Evolutionary conservation across 306 rosid genomes (phyloP).

Genomic region (Parietaria judaica): DNA sequence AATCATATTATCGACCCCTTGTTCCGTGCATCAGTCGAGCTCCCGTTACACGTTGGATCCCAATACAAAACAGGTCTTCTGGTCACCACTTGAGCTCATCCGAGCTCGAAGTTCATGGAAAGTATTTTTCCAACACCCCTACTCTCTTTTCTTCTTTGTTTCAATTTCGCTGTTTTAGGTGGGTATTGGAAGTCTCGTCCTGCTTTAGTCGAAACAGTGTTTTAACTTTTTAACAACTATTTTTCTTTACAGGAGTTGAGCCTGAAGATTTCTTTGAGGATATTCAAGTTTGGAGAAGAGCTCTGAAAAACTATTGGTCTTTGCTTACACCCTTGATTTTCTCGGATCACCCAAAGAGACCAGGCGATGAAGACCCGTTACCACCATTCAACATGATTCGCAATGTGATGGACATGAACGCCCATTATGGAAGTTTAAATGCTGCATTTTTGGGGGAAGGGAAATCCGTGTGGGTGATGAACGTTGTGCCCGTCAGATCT

Average conservation of each 20-base stretch:
- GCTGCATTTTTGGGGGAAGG: constrained; percentile 80
- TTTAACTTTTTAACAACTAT: neutral
- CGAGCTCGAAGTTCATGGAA: constrained; percentile 88
- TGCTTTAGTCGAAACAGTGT: no score
- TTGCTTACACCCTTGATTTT: constrained; percentile 91
- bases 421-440: constrained; percentile 82
- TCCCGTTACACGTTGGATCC: constrained; percentile 70
- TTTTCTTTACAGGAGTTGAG: constrained; percentile 63
- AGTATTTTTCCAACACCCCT: constrained; percentile 36
- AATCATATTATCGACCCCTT: constrained; percentile 69
- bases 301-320: constrained; percentile 82
- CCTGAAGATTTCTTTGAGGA: constrained; percentile 84
- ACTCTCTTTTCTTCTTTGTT: neutral
- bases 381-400: constrained; percentile 98
- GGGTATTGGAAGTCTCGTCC: no score
- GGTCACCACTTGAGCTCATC: constrained; percentile 46
- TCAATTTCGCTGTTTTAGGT: neutral
- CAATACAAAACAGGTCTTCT: constrained; percentile 76
- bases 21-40: constrained; percentile 82
- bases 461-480: constrained; percentile 97
- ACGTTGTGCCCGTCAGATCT: constrained; percentile 73
- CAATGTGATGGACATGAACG: constrained; percentile 93
- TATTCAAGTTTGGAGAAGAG: constrained; percentile 59
- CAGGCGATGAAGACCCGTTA: constrained; percentile 98
- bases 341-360: constrained; percentile 99